phyloP scores from a whole-genome alignment of 257 asterid species.

The Catharanthus roseus region DNA sequence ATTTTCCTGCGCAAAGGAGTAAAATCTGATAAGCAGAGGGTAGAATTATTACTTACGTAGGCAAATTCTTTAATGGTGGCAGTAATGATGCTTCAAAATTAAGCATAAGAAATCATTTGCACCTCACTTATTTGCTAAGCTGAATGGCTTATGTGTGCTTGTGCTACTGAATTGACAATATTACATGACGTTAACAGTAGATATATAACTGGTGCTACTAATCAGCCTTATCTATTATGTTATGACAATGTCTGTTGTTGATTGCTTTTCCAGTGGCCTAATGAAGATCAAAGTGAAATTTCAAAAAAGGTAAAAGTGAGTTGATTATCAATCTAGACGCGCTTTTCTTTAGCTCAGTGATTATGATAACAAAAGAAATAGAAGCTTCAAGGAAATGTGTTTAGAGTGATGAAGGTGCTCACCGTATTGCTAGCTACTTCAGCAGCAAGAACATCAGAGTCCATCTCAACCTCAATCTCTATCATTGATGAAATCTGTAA shows the following conservation, averaged over 20 bases:
- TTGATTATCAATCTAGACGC: not conserved
- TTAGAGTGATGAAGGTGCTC: slow-evolving; percentile 10
- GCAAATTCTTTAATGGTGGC: not conserved
- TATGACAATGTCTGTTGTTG: not conserved
- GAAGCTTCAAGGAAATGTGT: not conserved
- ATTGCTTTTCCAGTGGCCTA: not conserved
- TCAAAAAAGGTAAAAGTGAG: not conserved
- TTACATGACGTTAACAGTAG: not conserved
- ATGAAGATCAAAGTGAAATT: not conserved
- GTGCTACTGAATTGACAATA: not conserved
- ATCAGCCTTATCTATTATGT: not conserved
- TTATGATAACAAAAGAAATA: not conserved
- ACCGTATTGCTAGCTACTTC: slow-evolving; percentile 75
- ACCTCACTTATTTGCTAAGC: not conserved
- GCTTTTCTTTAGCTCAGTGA: not conserved
- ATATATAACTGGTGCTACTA: not conserved
- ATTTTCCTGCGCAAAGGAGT: slow-evolving; percentile 60
- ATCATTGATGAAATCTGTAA: slow-evolving; percentile 91
- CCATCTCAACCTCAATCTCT: slow-evolving; percentile 94
- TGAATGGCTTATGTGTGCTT: not conserved
- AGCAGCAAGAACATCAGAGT: slow-evolving; percentile 87
- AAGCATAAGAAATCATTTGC: not conserved
- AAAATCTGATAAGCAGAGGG: not conserved
- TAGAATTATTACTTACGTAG: not conserved
- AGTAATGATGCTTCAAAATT: not conserved